Conservation (phyloP, 176 grass and related monocot genomes). For the Hordeum vulgare region DNA sequence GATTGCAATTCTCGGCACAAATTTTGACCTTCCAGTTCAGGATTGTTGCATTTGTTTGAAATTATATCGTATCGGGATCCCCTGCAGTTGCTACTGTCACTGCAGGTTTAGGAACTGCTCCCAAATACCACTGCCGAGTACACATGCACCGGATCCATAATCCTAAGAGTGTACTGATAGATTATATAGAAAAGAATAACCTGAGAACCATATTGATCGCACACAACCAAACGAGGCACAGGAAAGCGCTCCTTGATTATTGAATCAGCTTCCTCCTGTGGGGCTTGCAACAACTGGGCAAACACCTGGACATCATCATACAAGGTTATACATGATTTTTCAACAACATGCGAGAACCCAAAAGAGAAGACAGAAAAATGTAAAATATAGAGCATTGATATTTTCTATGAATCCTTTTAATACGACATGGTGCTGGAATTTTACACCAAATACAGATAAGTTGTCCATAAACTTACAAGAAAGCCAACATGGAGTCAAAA, state of each 20-base stretch:
- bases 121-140: background rate
- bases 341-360: background rate
- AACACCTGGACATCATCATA: slow-evolving; percentile 51
- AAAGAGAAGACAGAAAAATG: background rate
- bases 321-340: background rate
- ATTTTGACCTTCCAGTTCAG: background rate
- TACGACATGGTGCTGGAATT: background rate
- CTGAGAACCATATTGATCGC: slow-evolving; percentile 96
- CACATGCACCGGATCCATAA: background rate
- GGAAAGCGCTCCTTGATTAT: slow-evolving; percentile 85
- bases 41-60: background rate
- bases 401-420: background rate
- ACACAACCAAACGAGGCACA: slow-evolving; percentile 82
- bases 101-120: background rate
- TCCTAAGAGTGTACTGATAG: background rate
- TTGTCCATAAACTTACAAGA: background rate
- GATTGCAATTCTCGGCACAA: background rate
- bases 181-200: slow-evolving; percentile 28
- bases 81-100: background rate
- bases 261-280: slow-evolving; percentile 66
- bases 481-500: background rate
- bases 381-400: background rate
- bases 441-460: background rate
- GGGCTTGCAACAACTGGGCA: slow-evolving; percentile 76
- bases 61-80: background rate